These are phyloP conservation scores for Ligustrum vulgare DNA, from an alignment of 257 asterid species.

Conservation along the genomic window DNA sequence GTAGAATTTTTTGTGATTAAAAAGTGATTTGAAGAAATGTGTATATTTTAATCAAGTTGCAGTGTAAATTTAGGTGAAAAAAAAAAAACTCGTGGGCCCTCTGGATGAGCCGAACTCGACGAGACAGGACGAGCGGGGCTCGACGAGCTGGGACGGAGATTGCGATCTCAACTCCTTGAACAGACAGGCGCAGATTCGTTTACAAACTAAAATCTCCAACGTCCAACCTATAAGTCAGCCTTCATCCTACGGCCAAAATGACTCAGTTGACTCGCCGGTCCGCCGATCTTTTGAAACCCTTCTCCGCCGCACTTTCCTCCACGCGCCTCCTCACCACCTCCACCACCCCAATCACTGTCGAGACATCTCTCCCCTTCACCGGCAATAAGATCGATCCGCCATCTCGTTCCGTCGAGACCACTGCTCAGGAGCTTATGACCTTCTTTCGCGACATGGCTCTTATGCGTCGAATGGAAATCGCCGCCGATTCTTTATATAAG, in stretches of 20 bases:
- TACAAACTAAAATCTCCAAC: not conserved
- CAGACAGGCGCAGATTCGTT: not conserved
- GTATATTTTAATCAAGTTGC: too few relatives aligned
- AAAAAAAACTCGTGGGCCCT: too few relatives aligned
- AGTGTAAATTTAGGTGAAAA: too few relatives aligned
- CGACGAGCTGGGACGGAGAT: too few relatives aligned
- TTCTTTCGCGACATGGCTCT: constrained; percentile 81
- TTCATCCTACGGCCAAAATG: constrained; percentile 42
- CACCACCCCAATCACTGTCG: constrained; percentile 60
- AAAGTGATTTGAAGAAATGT: too few relatives aligned
- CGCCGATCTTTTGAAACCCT: constrained; percentile 39
- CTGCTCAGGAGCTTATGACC: constrained; percentile 60
- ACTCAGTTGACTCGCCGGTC: constrained; percentile 61
- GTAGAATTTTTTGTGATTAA: too few relatives aligned
- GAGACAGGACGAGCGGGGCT: too few relatives aligned
- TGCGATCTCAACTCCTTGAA: constrained; percentile 6
- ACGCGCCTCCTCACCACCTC: constrained; percentile 62
- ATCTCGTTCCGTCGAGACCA: constrained; percentile 70
- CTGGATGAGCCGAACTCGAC: too few relatives aligned
- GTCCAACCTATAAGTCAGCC: not conserved
- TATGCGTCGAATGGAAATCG: constrained; percentile 98
- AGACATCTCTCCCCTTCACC: constrained; percentile 85
- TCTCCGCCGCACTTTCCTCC: constrained; percentile 37
- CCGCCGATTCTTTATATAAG: constrained; percentile 94
- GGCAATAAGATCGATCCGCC: constrained; percentile 90